Evolutionary conservation across 2,329 filamentous ascomycete species (phyloP).

Genomic region (Zalaria obscura): DNA sequence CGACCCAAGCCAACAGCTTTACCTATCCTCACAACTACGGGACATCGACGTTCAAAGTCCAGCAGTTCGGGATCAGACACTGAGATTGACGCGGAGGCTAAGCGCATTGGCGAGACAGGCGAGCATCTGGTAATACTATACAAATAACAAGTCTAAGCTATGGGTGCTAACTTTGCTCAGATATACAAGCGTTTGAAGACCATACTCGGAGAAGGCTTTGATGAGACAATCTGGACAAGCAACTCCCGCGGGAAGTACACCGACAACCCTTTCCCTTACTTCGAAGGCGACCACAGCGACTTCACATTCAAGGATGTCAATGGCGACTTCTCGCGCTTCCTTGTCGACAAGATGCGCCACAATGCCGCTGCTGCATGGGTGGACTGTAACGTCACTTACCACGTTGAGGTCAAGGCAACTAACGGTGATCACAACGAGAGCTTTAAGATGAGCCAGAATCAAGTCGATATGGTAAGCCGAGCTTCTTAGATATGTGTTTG

Average conservation of each 20-base stretch:
- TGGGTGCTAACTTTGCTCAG: background rate
- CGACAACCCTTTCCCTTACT: background rate
- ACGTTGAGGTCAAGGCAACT: slow-evolving; percentile 8
- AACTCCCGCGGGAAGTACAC: background rate
- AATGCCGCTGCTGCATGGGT: background rate
- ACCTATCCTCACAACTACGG: too few species aligned
- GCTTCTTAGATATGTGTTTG: background rate
- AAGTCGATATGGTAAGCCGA: slow-evolving; percentile 5
- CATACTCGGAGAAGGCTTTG: background rate
- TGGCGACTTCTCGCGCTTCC: background rate
- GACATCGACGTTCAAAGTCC: too few species aligned
- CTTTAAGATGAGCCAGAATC: slow-evolving; percentile 7
- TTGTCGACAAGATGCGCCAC: background rate
- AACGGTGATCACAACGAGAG: slow-evolving; percentile 3
- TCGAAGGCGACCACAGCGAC: background rate
- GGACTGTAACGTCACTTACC: slow-evolving; percentile 6
- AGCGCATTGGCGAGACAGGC: background rate
- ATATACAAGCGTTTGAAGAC: background rate
- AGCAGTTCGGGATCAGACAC: too few species aligned
- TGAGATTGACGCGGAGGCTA: background rate
- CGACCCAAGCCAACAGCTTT: too few species aligned
- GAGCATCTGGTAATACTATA: background rate
- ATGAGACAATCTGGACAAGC: background rate
- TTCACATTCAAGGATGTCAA: background rate
- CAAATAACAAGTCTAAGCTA: background rate